Conservation (phyloP, 148 eudicot genomes). For the Rhododendron simsii region DNA sequence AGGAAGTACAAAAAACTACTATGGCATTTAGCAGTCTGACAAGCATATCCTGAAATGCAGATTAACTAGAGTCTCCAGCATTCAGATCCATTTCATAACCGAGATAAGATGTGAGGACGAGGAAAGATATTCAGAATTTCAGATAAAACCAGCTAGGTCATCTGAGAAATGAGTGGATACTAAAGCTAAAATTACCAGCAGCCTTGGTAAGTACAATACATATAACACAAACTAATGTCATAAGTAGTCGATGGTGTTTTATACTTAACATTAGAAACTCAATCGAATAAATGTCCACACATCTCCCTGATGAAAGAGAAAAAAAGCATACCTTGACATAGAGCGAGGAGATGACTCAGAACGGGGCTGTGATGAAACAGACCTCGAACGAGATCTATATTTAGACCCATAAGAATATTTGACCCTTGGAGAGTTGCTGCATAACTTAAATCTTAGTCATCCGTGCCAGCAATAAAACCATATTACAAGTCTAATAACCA, state of each 20-base stretch:
- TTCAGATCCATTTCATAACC: neutral
- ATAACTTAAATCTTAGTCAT: slow-evolving; percentile 5
- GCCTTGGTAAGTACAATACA: neutral
- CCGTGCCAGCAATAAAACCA: neutral
- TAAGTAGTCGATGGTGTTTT: neutral
- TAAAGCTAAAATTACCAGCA: neutral
- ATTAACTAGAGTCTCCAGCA: neutral
- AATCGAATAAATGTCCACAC: neutral
- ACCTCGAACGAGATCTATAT: slow-evolving; percentile 54
- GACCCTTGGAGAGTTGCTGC: slow-evolving; percentile 58
- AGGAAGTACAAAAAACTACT: neutral
- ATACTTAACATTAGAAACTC: neutral
- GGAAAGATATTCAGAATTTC: neutral
- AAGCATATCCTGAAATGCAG: neutral
- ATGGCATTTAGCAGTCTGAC: neutral
- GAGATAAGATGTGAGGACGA: neutral
- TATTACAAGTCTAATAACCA: neutral
- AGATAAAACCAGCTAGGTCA: neutral
- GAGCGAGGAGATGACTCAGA: slow-evolving; percentile 45
- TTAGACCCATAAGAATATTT: slow-evolving; percentile 45
- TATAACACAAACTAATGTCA: neutral
- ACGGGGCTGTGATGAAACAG: slow-evolving; percentile 27
- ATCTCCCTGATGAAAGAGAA: neutral
- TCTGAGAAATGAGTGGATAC: neutral
- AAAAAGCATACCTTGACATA: slow-evolving; percentile 42